Conservation (phyloP, 176 grass and related monocot genomes). For the Aegilops sharonensis region DNA sequence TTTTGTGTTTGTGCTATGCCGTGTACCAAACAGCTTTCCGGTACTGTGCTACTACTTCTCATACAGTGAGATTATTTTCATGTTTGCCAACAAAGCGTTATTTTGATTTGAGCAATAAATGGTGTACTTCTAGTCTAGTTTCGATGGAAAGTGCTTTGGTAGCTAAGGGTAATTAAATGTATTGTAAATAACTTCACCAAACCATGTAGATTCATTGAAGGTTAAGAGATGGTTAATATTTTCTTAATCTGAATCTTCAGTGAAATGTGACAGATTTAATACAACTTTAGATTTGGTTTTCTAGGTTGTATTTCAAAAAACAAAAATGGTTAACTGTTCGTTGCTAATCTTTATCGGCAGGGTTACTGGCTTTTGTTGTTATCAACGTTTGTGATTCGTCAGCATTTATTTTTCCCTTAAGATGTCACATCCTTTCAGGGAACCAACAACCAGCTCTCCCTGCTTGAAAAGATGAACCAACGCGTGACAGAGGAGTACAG, state of each 20-base stretch:
- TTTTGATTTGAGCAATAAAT: conserved; percentile 8
- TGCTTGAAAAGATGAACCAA: conserved; percentile 86
- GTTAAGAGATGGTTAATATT: not conserved
- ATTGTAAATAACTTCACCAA: not conserved
- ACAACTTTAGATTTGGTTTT: too few species aligned
- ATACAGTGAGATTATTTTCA: not conserved
- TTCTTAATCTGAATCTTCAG: not conserved
- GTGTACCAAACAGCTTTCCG: not conserved
- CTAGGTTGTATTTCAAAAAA: not conserved
- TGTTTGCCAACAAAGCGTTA: not conserved
- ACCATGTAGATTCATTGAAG: not conserved
- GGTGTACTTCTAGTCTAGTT: not conserved
- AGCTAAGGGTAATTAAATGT: not conserved
- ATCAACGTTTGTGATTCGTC: not conserved
- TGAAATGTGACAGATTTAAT: not conserved
- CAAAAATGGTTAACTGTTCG: not conserved
- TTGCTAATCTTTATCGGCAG: not conserved
- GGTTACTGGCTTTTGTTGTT: not conserved
- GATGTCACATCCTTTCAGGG: conserved; percentile 45
- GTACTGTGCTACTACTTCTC: not conserved
- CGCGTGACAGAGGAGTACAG: conserved; percentile 70
- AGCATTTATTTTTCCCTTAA: not conserved
- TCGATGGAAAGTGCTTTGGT: not conserved
- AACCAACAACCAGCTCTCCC: conserved; percentile 66
- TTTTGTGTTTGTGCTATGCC: not conserved